Conservation (phyloP, 2,329 filamentous ascomycete species). For the Sphaceloma murrayae region DNA sequence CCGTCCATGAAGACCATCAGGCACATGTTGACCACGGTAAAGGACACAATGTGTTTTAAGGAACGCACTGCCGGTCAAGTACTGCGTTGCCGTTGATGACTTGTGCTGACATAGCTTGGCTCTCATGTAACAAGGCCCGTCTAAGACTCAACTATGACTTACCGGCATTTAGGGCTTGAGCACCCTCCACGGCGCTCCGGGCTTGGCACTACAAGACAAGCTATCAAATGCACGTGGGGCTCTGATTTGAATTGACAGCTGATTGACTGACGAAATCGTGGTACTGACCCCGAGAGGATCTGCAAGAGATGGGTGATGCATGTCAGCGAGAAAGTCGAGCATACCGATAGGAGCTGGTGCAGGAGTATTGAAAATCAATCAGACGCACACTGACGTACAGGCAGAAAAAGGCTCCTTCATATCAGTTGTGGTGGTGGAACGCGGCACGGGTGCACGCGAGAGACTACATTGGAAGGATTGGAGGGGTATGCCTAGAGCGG, state of each 20-base stretch:
- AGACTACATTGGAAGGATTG: no score
- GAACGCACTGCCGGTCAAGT: not conserved
- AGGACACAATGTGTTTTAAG: not conserved
- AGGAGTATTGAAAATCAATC: no score
- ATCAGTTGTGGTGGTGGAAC: no score
- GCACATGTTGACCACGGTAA: not conserved
- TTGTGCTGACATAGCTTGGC: not conserved
- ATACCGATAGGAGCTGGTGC: no score
- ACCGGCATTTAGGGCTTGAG: conserved; percentile 8
- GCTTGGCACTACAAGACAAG: not conserved
- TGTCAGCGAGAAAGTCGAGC: no score
- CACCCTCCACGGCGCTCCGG: not conserved
- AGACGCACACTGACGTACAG: no score
- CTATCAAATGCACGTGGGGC: conserved; percentile 5
- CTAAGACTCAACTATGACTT: conserved; percentile 6
- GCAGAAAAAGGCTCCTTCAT: no score
- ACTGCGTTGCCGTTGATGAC: not conserved
- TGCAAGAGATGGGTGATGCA: not conserved
- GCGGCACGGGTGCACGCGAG: no score
- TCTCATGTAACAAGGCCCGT: no score
- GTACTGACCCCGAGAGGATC: no score
- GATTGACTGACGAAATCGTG: no score
- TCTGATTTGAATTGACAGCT: not conserved
- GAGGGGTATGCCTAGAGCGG: no score
- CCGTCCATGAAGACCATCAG: not conserved